A percentile compares a stretch with the other conserved stretches of the same genome.
Evolutionary conservation across 2,329 filamentous ascomycete genomes (phyloP).

Genomic region (Colletotrichum eleusines): DNA sequence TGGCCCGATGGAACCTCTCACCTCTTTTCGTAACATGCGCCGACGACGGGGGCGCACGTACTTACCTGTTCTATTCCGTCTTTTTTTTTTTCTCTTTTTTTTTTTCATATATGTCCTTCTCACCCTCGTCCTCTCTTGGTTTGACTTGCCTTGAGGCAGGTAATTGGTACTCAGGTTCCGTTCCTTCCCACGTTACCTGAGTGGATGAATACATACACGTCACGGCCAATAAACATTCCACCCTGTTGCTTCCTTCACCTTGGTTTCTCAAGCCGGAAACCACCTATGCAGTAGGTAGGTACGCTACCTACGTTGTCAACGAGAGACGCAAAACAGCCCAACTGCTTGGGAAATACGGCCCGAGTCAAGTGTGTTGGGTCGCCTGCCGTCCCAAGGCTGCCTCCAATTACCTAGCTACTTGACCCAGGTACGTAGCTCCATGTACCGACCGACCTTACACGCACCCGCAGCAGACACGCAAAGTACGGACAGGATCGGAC

Average conservation of each 20-base stretch:
- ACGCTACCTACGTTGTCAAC: too few relatives aligned
- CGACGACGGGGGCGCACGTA: constrained; percentile 6
- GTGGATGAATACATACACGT: not conserved
- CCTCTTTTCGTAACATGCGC: constrained; percentile 32
- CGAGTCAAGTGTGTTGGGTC: constrained; percentile 1
- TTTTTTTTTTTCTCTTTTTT: not conserved
- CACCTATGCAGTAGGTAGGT: too few relatives aligned
- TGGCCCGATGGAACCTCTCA: constrained; percentile 36
- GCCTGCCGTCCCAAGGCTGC: not conserved
- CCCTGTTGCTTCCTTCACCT: not conserved
- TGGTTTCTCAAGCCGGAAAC: not conserved
- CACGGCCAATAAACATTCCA: not conserved
- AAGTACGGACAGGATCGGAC: not conserved
- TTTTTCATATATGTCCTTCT: not conserved
- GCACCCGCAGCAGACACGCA: not conserved
- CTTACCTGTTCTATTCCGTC: constrained; percentile 9
- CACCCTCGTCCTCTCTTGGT: not conserved
- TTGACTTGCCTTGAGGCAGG: not conserved
- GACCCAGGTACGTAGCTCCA: too few relatives aligned
- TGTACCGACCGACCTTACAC: too few relatives aligned
- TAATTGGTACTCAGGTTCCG: not conserved
- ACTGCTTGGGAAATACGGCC: not conserved
- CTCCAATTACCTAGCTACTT: not conserved
- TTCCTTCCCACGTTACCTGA: not conserved
- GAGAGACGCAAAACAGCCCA: not conserved